These are phyloP conservation scores for Arthrobotrys megalospora DNA, from an alignment of 2,329 filamentous ascomycete genomes.

Conservation along the genomic window DNA sequence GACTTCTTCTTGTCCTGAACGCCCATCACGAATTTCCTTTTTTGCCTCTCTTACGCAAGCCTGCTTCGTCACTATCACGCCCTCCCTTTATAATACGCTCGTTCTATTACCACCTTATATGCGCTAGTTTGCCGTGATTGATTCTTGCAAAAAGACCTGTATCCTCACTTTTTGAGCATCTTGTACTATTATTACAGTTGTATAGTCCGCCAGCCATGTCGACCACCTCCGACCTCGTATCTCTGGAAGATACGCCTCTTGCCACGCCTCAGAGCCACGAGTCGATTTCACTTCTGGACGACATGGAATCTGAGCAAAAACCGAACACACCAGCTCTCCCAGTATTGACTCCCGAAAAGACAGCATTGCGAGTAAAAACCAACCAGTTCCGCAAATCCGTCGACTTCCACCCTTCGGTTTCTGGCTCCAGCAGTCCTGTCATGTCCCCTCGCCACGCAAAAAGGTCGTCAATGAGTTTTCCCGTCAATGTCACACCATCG, in stretches of 20 bases:
- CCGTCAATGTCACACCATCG: conserved; percentile 51
- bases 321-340: conserved; percentile 44
- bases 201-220: conserved; percentile 44
- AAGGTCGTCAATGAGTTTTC: conserved; percentile 56
- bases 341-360: conserved; percentile 27
- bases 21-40: conserved; percentile 61
- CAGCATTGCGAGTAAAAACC: conserved; percentile 45
- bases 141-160: conserved; percentile 23
- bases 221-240: conserved; percentile 51
- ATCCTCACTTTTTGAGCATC: conserved; percentile 19
- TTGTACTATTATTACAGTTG: conserved; percentile 12
- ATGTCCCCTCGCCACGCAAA: conserved; percentile 51
- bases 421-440: conserved; percentile 32
- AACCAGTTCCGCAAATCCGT: conserved; percentile 49
- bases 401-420: conserved; percentile 55
- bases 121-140: conserved; percentile 45
- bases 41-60: conserved; percentile 40
- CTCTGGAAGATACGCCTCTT: conserved; percentile 59
- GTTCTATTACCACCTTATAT: conserved; percentile 24
- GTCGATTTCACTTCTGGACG: conserved; percentile 43
- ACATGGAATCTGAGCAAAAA: conserved; percentile 44
- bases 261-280: conserved; percentile 31
- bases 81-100: conserved; percentile 41
- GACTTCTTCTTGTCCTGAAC: conserved; percentile 30
- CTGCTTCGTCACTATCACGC: conserved; percentile 27